Evolutionary conservation across 2,329 filamentous ascomycete species (phyloP).

Genomic region (Monilinia aucupariae): DNA sequence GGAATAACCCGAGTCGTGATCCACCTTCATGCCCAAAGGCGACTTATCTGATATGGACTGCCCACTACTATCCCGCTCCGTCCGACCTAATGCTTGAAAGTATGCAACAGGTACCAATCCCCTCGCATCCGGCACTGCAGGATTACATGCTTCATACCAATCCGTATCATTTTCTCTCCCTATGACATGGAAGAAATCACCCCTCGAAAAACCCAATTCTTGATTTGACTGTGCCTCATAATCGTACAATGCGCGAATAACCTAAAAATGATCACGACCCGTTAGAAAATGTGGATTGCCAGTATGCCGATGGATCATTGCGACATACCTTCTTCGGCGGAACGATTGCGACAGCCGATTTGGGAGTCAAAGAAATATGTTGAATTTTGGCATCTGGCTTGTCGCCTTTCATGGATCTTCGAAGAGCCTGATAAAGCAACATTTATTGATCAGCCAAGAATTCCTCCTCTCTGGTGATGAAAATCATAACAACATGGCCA

Average conservation of each 20-base stretch:
- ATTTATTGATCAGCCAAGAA: slow-evolving; percentile 25
- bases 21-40: slow-evolving; percentile 50
- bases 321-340: slow-evolving; percentile 64
- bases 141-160: slow-evolving; percentile 99
- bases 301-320: no score
- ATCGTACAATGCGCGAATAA: slow-evolving; percentile 95
- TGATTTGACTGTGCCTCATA: slow-evolving; percentile 72
- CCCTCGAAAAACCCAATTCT: slow-evolving; percentile 85
- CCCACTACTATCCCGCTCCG: slow-evolving; percentile 83
- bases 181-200: slow-evolving; percentile 98
- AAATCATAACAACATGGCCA: no score
- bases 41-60: slow-evolving; percentile 52
- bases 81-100: slow-evolving; percentile 89
- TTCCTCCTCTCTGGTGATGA: neutral
- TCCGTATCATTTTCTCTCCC: slow-evolving; percentile 88
- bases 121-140: slow-evolving; percentile 75
- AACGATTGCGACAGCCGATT: slow-evolving; percentile 64
- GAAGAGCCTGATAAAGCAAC: slow-evolving; percentile 46
- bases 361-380: slow-evolving; percentile 62
- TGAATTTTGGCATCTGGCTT: slow-evolving; percentile 53
- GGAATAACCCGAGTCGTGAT: slow-evolving; percentile 89
- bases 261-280: slow-evolving; percentile 46
- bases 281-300: neutral
- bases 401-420: slow-evolving; percentile 65
- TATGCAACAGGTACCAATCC: slow-evolving; percentile 91